These are phyloP conservation scores for Hyaloscypha bicolor DNA, from an alignment of 495 filamentous ascomycete species.

Conservation along the genomic window DNA sequence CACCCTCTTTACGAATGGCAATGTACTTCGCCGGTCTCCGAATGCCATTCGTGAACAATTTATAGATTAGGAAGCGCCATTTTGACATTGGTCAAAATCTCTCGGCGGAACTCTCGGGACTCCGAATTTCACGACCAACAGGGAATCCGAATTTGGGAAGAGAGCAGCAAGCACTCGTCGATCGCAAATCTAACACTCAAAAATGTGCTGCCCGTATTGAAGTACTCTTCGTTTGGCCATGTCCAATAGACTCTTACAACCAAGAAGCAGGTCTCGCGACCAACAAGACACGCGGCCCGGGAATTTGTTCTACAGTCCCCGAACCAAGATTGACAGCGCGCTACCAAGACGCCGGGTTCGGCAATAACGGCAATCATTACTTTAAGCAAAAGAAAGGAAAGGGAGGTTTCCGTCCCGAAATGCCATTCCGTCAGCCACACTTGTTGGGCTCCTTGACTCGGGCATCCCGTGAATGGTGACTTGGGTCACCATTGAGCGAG, in stretches of 20 bases:
- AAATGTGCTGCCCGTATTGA: too few relatives aligned
- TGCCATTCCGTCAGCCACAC: too few relatives aligned
- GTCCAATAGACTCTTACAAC: not conserved
- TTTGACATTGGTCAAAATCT: not conserved
- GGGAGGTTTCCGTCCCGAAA: too few relatives aligned
- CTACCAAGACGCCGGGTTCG: not conserved
- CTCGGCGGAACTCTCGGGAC: not conserved
- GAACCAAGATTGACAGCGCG: not conserved
- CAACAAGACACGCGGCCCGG: not conserved
- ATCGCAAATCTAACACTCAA: not conserved
- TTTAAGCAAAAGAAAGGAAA: too few relatives aligned
- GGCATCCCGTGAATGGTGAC: too few relatives aligned
- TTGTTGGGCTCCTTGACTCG: too few relatives aligned
- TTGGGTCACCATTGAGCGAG: too few relatives aligned
- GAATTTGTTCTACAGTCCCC: not conserved
- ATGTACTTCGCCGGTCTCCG: not conserved
- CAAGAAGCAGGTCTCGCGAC: not conserved
- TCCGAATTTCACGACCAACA: not conserved
- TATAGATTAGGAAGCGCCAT: not conserved
- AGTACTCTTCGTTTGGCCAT: not conserved
- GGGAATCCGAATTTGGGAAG: not conserved
- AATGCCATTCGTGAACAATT: not conserved
- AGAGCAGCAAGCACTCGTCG: not conserved
- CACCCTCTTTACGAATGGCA: not conserved
- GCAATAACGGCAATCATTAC: not conserved